Evolutionary conservation across 2,329 filamentous ascomycete genomes (phyloP).

Genomic region (Teratosphaeriaceae sp.): DNA sequence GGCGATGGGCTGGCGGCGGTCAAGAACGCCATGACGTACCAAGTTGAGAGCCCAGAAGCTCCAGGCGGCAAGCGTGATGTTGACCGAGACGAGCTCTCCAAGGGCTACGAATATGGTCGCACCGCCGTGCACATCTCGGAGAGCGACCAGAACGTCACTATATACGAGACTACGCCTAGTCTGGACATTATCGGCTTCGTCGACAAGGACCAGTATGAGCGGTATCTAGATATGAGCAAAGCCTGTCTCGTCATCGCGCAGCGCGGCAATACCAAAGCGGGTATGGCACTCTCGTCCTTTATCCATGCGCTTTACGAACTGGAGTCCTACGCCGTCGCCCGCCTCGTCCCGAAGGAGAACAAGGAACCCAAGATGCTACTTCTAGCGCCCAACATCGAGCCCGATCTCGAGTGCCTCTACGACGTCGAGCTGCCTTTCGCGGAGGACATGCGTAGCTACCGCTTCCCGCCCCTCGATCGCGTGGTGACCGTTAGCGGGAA

Average conservation of each 20-base stretch:
- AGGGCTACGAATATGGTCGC: constrained; percentile 87
- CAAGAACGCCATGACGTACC: constrained; percentile 72
- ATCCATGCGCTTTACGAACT: constrained; percentile 81
- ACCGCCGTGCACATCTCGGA: constrained; percentile 86
- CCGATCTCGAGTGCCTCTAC: constrained; percentile 75
- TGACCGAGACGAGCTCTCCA: constrained; percentile 75
- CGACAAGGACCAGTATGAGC: constrained; percentile 58
- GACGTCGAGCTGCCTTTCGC: constrained; percentile 89
- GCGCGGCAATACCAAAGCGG: constrained; percentile 72
- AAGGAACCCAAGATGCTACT: constrained; percentile 72
- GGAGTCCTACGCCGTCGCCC: constrained; percentile 77
- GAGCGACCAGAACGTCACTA: constrained; percentile 82
- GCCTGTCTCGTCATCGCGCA: constrained; percentile 70
- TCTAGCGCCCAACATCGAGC: constrained; percentile 72
- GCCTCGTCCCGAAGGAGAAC: constrained; percentile 76
- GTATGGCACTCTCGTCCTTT: constrained; percentile 79
- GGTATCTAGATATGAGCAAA: constrained; percentile 79
- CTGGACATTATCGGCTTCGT: constrained; percentile 88
- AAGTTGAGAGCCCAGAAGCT: constrained; percentile 65
- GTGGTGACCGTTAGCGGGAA: constrained; percentile 84
- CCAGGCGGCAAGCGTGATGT: constrained; percentile 78
- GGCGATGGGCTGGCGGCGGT: constrained; percentile 58
- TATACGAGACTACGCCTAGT: constrained; percentile 66
- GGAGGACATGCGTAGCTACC: constrained; percentile 85
- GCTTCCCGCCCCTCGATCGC: constrained; percentile 82